Conservation (phyloP, 192 early-diverging fungal genomes). For the Entomortierella lignicola region DNA sequence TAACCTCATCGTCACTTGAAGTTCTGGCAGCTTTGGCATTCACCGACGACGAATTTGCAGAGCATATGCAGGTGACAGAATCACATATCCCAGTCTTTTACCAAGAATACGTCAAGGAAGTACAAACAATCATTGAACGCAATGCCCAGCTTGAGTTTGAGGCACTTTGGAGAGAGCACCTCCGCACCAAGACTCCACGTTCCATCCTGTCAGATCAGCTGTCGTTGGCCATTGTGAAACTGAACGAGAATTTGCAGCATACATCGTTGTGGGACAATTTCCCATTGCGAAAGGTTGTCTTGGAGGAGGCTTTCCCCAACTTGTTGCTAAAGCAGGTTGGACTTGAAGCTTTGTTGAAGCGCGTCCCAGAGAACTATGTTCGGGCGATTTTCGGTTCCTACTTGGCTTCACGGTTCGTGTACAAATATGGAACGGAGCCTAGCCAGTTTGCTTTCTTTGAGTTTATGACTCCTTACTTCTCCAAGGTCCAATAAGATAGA, state of each 20-base stretch:
- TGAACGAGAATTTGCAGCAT: conserved; percentile 91
- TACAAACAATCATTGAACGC: conserved; percentile 92
- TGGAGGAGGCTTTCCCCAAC: conserved; percentile 93
- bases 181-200: conserved; percentile 80
- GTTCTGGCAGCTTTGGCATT: conserved; percentile 96
- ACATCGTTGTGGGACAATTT: conserved; percentile 95
- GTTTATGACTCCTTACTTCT: conserved; percentile 78
- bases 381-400: conserved; percentile 97
- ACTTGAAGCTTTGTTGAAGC: conserved; percentile 85
- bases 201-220: conserved; percentile 92
- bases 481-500: conserved; percentile 42
- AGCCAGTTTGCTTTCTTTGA: conserved; percentile 99
- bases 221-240: conserved; percentile 89
- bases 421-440: conserved; percentile 94
- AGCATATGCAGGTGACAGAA: conserved; percentile 91
- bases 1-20: conserved; percentile 97
- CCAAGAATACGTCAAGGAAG: conserved; percentile 90
- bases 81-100: conserved; percentile 88
- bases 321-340: conserved; percentile 89
- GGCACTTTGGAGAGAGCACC: conserved; percentile 91
- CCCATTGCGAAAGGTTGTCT: conserved; percentile 80
- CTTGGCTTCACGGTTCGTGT: conserved; percentile 95
- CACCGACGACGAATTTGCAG: conserved; percentile 88
- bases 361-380: conserved; percentile 94
- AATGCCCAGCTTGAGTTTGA: conserved; percentile 97